Evolutionary conservation across 169 alveolate species (phyloP), one percentile per base, ranked within the genome.

Genomic region (Cytauxzoon felis): DNA sequence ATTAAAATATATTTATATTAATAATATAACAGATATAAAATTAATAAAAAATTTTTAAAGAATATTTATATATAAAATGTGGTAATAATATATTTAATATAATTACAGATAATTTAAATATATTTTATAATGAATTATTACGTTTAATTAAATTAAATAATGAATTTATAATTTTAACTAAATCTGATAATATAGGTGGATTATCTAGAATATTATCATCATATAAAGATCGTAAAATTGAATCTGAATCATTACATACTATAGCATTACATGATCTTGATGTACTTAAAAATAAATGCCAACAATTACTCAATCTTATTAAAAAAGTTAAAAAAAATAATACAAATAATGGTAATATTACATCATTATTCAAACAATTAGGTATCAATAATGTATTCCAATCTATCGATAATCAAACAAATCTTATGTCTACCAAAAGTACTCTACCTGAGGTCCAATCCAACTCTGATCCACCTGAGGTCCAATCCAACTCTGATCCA

Each of bases 161-260:
- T 7, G 51, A 33, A 1, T 2, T 16, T 0, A 29, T 47, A 7
- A 63, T 72, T 1, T 43, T 72, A 1, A 48, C 59, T 19, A 41
- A 57, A 1, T 13, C 82, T n/a, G 54, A 16, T 0, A 18, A 45
- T 13, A 5, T 62, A 4, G 78, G 78, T 0, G 82, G 82, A 6
- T 13, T 72, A 8, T 61, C 78, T 27, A 24, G 82, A 0, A 64
- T 72, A 11, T 27, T 59, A 8, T 23, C 33, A 13, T 56, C 51
- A 58, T 53, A 72, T 45, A 30, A 60, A 8, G 82, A 72, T 38
- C 50, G 38, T 27, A 41, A 43, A 7, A 78, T 51, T 29, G 59
- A 19, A 3, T 45, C 68, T 18, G 49, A 62, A 13, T 11, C 21
- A 4, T 43, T 72, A 16, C 40, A 27, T 21, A 33, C 16, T 29